Percentiles rank a stretch among this genome's conserved stretches.
Conservation (phyloP, 176 grass and related monocot genomes). For the Aegilops sharonensis region DNA sequence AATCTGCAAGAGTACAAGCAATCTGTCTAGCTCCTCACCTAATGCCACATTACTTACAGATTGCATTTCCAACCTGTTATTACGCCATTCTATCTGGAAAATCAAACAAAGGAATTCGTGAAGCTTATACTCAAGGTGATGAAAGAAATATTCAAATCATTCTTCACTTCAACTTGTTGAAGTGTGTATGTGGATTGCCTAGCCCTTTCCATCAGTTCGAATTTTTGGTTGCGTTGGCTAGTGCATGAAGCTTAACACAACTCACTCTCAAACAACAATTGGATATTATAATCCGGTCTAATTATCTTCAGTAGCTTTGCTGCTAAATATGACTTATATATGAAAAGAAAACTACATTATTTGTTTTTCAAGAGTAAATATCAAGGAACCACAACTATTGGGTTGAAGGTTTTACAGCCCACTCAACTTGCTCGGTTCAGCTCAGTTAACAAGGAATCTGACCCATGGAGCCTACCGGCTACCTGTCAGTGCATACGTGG, state of each 20-base stretch:
- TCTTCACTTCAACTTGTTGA: not conserved
- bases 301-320: conserved; percentile 4
- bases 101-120: conserved; percentile 15
- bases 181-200: too few species aligned
- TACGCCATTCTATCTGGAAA: conserved; percentile 89
- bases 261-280: not conserved
- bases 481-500: too few species aligned
- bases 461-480: too few species aligned
- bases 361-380: not conserved
- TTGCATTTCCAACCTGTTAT: conserved; percentile 90
- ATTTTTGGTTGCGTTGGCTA: too few species aligned
- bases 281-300: not conserved
- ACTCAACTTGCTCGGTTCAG: too few species aligned
- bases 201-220: too few species aligned
- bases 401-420: too few species aligned
- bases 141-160: not conserved
- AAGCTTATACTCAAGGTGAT: not conserved
- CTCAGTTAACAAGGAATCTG: too few species aligned
- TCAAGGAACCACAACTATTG: too few species aligned
- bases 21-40: conserved; percentile 78
- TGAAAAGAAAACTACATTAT: not conserved
- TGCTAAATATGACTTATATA: not conserved
- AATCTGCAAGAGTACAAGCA: conserved; percentile 72
- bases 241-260: not conserved
- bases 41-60: conserved; percentile 87